These are phyloP conservation scores for Cercospora beticola DNA, from an alignment of 2,329 filamentous ascomycete species.

Conservation along the genomic window DNA sequence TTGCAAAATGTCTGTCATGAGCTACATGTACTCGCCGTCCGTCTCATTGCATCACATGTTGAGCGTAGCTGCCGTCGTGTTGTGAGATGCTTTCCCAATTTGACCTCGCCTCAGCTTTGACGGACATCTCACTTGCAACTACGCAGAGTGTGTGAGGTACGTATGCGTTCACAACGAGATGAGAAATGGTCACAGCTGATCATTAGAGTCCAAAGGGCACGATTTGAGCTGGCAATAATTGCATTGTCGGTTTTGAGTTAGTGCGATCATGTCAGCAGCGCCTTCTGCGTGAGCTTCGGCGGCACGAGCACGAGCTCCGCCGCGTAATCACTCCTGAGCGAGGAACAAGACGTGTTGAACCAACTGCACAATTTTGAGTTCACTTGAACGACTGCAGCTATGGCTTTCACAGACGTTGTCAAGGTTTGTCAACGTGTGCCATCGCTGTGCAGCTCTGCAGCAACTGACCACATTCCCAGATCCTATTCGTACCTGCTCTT, in stretches of 20 bases:
- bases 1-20: not conserved
- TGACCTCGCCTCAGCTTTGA: not conserved
- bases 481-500: slow-evolving; percentile 48
- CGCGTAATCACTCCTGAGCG: slow-evolving; percentile 1
- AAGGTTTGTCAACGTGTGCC: slow-evolving; percentile 23
- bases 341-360: not conserved
- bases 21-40: no score
- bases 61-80: not conserved
- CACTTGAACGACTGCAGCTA: slow-evolving; percentile 1
- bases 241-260: not conserved
- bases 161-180: not conserved
- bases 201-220: not conserved
- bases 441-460: not conserved
- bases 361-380: not conserved
- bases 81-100: not conserved
- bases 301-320: not conserved
- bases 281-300: not conserved
- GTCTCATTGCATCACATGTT: not conserved
- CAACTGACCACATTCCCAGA: slow-evolving; percentile 33
- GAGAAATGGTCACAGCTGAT: not conserved
- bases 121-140: not conserved
- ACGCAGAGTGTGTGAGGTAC: not conserved
- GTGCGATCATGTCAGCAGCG: not conserved
- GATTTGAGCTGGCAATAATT: not conserved
- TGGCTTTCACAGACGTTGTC: slow-evolving; percentile 30